Evolutionary conservation across 805 yeast genomes (phyloP), one percentile per base, ranked within the genome.

Genomic region (Brettanomyces naardenensis): DNA sequence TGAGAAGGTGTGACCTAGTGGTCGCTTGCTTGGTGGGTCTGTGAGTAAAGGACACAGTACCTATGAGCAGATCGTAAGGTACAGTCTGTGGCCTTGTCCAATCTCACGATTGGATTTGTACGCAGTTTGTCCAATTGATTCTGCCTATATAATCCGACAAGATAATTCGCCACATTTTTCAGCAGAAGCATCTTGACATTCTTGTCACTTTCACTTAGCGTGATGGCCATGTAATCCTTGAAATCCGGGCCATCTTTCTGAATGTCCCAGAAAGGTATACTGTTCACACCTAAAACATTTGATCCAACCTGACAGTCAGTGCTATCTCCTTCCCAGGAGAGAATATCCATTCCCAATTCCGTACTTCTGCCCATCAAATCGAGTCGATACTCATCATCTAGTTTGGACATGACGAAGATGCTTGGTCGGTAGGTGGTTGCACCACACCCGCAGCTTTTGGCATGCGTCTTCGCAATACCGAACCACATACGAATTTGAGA

Each of bases 371-470:
- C 33, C 14, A 28, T 15, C 28, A 41, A 22, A 28, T 48, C 55
- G 7, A 39, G 18, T 17, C 44, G 36, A 35, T 41, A 51, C n/a
- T 35, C 33, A n/a, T 54, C 58, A 31, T 44, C 43, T 18, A 45
- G 49, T 35, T 44, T 41, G 7, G 45, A 39, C 6, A 61, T 29
- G 2, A 64, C 47, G 25, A 58, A 58, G 26, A 66, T 40, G 37
- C 60, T 56, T 1, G 71, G 71, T 36, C 72, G 50, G 44, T 67
- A 66, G 51, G 61, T 56, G 15, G 54, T 53, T 14, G 45, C 44
- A 6, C 68, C 66, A 51, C 72, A 67, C 4, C 71, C 70, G 49
- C 72, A 67, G 10, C 52, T 42, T 30, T 51, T 51, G 14, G 64
- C 37, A 44, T 65, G 70, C 9, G 69, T 67, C 35, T 68, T 53